Evolutionary conservation across 495 filamentous ascomycete genomes (phyloP).

Genomic region (Aspergillus ostianus): DNA sequence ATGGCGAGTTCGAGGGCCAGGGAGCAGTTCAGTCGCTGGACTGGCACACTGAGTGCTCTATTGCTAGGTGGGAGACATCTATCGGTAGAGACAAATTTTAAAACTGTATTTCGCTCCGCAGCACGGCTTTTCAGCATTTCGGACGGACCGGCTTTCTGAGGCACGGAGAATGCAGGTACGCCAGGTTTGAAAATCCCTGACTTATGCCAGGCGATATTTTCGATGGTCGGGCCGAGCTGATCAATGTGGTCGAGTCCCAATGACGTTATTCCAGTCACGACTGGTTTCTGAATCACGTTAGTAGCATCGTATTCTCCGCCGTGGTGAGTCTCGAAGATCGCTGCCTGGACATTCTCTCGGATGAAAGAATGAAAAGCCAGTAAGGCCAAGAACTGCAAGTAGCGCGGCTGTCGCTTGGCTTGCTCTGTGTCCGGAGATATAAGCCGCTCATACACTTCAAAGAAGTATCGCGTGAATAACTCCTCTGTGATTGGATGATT

Average conservation of each 20-base stretch:
- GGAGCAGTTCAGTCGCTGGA: conserved; percentile 42
- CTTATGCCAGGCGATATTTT: conserved; percentile 90
- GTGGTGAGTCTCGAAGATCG: conserved; percentile 79
- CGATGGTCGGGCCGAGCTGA: conserved; percentile 70
- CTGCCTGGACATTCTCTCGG: conserved; percentile 64
- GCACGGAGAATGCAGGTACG: conserved; percentile 63
- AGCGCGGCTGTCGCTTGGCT: conserved; percentile 46
- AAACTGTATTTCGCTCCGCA: conserved; percentile 53
- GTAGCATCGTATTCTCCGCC: conserved; percentile 84
- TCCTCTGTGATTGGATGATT: conserved; percentile 46
- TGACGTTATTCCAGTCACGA: conserved; percentile 66
- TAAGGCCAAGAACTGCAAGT: conserved; percentile 64
- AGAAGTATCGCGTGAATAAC: conserved; percentile 61
- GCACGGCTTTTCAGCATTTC: conserved; percentile 63
- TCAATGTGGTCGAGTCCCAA: conserved; percentile 79
- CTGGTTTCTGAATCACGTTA: conserved; percentile 68
- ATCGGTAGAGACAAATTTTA: conserved; percentile 58
- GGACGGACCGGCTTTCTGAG: conserved; percentile 55
- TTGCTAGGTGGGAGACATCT: conserved; percentile 29
- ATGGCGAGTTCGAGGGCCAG: conserved; percentile 33
- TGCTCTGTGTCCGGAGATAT: conserved; percentile 17
- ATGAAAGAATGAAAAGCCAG: conserved; percentile 76
- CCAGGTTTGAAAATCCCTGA: conserved; percentile 76
- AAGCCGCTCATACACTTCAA: conserved; percentile 62
- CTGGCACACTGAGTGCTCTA: conserved; percentile 26